Percentiles rank a stretch among this genome's conserved stretches.
These are phyloP conservation scores for Pseudoperonospora humuli DNA, from an alignment of 352 stramenopile genomes.

Conservation along the genomic window DNA sequence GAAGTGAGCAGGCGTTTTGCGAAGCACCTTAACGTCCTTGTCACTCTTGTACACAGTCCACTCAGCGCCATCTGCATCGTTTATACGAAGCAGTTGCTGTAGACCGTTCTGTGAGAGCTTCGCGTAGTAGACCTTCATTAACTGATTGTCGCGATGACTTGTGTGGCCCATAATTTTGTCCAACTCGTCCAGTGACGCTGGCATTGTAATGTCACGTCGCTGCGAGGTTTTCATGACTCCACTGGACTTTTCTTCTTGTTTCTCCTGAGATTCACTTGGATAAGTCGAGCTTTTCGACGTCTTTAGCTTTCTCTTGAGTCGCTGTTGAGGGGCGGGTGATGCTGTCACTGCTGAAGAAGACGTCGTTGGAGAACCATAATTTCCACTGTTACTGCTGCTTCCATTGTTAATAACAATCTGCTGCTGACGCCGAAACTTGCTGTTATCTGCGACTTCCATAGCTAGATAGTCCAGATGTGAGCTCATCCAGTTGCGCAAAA, in stretches of 20 bases:
- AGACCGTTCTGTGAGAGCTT: constrained; percentile 55
- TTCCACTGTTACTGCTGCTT: constrained; percentile 19
- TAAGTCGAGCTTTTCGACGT: constrained; percentile 31
- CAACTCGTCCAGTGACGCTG: constrained; percentile 42
- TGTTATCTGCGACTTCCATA: constrained; percentile 42
- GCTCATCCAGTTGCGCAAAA: constrained; percentile 50
- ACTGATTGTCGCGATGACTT: constrained; percentile 53
- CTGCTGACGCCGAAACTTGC: constrained; percentile 41
- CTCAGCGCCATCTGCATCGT: constrained; percentile 24
- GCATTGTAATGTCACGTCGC: constrained; percentile 10
- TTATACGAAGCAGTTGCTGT: constrained; percentile 37
- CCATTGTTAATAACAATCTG: constrained; percentile 26
- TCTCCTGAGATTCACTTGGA: constrained; percentile 26
- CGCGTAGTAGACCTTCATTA: constrained; percentile 71
- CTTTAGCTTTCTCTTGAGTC: constrained; percentile 46
- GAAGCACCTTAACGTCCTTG: constrained; percentile 30
- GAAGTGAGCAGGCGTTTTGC: constrained; percentile 32
- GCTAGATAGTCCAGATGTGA: constrained; percentile 39
- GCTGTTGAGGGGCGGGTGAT: constrained; percentile 14
- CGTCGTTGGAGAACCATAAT: constrained; percentile 16
- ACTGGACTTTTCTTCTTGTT: constrained; percentile 18
- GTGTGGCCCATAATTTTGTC: constrained; percentile 51
- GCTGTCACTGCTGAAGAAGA: constrained; percentile 16
- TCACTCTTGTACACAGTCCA: constrained; percentile 40
- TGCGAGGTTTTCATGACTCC: constrained; percentile 13